Percentiles rank a stretch among this genome's conserved stretches.
phyloP scores from a whole-genome alignment of 352 stramenopile genomes.

The Globisporangium viniferum region DNA sequence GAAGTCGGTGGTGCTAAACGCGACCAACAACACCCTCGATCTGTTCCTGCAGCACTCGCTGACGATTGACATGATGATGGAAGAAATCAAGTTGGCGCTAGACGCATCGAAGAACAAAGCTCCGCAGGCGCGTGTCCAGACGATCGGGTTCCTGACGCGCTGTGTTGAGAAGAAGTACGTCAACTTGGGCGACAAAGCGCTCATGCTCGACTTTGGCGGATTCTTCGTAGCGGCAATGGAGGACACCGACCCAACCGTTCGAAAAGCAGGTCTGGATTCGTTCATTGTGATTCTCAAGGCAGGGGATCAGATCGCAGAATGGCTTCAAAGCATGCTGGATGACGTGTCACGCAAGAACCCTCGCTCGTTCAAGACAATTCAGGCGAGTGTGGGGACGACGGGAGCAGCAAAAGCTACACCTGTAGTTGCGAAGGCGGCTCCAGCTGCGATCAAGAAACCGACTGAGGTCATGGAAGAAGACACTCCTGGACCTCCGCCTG shows the following conservation, averaged over 20 bases:
- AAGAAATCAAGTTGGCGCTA: slow-evolving; percentile 70
- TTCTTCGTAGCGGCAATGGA: slow-evolving; percentile 67
- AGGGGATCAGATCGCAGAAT: slow-evolving; percentile 41
- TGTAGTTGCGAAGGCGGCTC: slow-evolving; percentile 12
- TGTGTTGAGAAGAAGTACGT: slow-evolving; percentile 70
- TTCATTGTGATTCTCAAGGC: slow-evolving; percentile 59
- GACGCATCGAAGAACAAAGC: slow-evolving; percentile 83
- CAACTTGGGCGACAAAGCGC: slow-evolving; percentile 51
- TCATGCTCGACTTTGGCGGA: slow-evolving; percentile 62
- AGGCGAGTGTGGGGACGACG: slow-evolving; percentile 37
- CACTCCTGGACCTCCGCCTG: slow-evolving; percentile 1
- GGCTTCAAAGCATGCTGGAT: slow-evolving; percentile 59
- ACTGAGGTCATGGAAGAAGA: slow-evolving; percentile 30
- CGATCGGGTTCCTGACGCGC: slow-evolving; percentile 61
- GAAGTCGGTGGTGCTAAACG: slow-evolving; percentile 77
- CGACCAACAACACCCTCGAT: slow-evolving; percentile 82
- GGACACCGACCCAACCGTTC: slow-evolving; percentile 77
- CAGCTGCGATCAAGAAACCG: slow-evolving; percentile 16
- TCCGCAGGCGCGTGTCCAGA: slow-evolving; percentile 73
- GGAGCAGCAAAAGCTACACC: slow-evolving; percentile 16
- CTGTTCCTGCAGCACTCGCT: slow-evolving; percentile 77
- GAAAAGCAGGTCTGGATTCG: slow-evolving; percentile 68
- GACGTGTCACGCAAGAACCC: slow-evolving; percentile 69
- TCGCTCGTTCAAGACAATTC: slow-evolving; percentile 66
- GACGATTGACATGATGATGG: slow-evolving; percentile 87